Base-by-base conservation (phyloP, 2,329 filamentous ascomycete species). In the Polytolypa hystricis region DNA sequence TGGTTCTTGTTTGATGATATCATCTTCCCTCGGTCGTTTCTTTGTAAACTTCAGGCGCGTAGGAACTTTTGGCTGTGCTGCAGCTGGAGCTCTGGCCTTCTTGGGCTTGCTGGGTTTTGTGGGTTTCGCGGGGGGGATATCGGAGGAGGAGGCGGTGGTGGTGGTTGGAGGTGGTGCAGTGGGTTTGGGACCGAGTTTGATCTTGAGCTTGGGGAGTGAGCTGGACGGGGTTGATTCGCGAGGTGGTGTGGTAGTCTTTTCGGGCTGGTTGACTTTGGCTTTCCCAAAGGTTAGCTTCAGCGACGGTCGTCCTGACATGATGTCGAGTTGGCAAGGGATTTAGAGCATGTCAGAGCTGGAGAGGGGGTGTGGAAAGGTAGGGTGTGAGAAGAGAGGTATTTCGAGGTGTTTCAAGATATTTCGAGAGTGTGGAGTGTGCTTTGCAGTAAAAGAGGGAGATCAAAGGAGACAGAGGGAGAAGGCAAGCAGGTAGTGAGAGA, bases 261-360 rank as follows among this genome's bases (percentile, higher is more conserved):
- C 44, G 20, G 47, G 28, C 35, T 50, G 49, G 14, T 51, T 47
- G 27, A 51, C 43, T 34, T 57, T 56, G 37, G 56, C 55, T 43
- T 63, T 63, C 41, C 54, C 52, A 35, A 64, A 55, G 21, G 56
- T 63, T 39, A 65, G 56, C 44, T 65, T 65, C 14, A 65, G 46
- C n/a, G 54, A 48, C 8, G 55, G 56, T 28, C 55, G 51, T 17
- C 54, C 55, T 23, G 59, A 58, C 58, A 63, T 62, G 37, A 37
- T 47, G 48, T 37, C 7, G n/a, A n/a, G n/a, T n/a, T n/a, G n/a
- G n/a, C n/a, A n/a, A n/a, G n/a, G n/a, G n/a, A n/a, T n/a, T n/a
- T n/a, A n/a, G n/a, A n/a, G n/a, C n/a, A n/a, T n/a, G n/a, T n/a
- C n/a, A n/a, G n/a, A n/a, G n/a, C n/a, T n/a, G n/a, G n/a, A n/a